Conservation (phyloP, 768 basidiomycete species). For the Suillus plorans region DNA sequence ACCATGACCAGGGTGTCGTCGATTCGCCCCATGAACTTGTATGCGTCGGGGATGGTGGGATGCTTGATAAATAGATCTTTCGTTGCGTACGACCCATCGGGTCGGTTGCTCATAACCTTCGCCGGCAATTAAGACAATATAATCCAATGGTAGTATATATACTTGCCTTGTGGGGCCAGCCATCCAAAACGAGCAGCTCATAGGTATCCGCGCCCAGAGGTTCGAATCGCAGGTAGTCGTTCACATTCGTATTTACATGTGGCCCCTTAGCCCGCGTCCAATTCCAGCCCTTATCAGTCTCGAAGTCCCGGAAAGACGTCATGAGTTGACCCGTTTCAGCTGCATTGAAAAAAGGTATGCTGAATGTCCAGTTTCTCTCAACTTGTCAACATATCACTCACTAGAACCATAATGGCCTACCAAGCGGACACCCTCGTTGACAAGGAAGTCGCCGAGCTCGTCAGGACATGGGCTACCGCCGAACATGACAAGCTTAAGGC, state of each 20-base stretch:
- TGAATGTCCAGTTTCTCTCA: not conserved
- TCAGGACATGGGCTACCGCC: slow-evolving; percentile 55
- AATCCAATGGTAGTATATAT: slow-evolving; percentile 19
- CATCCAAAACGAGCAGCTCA: slow-evolving; percentile 51
- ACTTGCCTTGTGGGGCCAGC: slow-evolving; percentile 48
- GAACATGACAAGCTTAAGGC: slow-evolving; percentile 49
- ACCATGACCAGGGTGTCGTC: slow-evolving; percentile 53
- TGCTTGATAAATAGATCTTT: slow-evolving; percentile 55
- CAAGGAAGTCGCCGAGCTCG: slow-evolving; percentile 51
- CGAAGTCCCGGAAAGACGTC: slow-evolving; percentile 48
- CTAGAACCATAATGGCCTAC: slow-evolving; percentile 49
- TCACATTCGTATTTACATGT: slow-evolving; percentile 14
- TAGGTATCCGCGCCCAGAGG: slow-evolving; percentile 39
- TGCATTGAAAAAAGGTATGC: not conserved
- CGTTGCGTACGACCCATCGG: slow-evolving; percentile 54
- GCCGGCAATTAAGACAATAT: not conserved
- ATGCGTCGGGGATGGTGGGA: slow-evolving; percentile 37
- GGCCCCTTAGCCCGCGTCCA: slow-evolving; percentile 42
- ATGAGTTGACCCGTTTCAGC: slow-evolving; percentile 40
- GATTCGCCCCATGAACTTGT: slow-evolving; percentile 52
- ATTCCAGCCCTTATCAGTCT: slow-evolving; percentile 55
- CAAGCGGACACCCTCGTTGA: slow-evolving; percentile 47
- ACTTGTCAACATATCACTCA: slow-evolving; percentile 27
- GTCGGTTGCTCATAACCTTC: slow-evolving; percentile 38
- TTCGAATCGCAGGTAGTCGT: slow-evolving; percentile 44